phyloP scores from a whole-genome alignment of 2,329 filamentous ascomycete species.

The Stagonosporopsis cucurbitacearum region DNA sequence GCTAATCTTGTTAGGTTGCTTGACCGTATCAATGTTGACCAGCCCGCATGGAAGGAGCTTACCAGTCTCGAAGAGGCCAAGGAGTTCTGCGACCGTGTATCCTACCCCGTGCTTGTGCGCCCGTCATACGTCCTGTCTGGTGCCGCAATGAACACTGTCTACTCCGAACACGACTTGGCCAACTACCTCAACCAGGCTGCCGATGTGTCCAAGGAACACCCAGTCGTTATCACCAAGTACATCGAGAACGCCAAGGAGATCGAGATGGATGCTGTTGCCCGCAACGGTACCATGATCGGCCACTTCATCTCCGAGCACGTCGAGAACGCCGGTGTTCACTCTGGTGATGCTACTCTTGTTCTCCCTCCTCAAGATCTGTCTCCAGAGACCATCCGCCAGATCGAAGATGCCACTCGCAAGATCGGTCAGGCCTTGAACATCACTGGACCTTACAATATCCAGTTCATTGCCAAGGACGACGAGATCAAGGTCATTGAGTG shows the following conservation, averaged over 20 bases:
- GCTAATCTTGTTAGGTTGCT: conserved; percentile 68
- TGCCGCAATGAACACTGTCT: conserved; percentile 99
- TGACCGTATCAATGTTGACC: conserved; percentile 91
- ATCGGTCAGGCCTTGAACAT: conserved; percentile 94
- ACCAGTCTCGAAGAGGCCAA: conserved; percentile 92
- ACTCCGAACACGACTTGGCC: conserved; percentile 90
- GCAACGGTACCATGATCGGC: conserved; percentile 85
- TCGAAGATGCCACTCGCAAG: conserved; percentile 94
- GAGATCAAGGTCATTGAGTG: conserved; percentile 99
- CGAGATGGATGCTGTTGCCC: conserved; percentile 97
- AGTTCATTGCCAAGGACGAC: conserved; percentile 99
- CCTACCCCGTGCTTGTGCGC: conserved; percentile 91
- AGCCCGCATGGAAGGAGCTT: conserved; percentile 97
- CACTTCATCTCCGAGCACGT: conserved; percentile 99
- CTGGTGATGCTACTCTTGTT: conserved; percentile 94
- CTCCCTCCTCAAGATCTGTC: conserved; percentile 93
- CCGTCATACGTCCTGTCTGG: conserved; percentile 97
- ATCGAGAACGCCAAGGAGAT: conserved; percentile 99
- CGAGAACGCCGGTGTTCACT: conserved; percentile 98
- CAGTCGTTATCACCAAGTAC: conserved; percentile 98
- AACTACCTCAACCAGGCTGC: conserved; percentile 88
- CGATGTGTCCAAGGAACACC: conserved; percentile 92
- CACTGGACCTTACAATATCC: conserved; percentile 97
- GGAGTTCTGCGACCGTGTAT: conserved; percentile 84
- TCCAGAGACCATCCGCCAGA: conserved; percentile 83